phyloP scores from a whole-genome alignment of 2,329 filamentous ascomycete species.

The Biscogniauxia mediterranea region DNA sequence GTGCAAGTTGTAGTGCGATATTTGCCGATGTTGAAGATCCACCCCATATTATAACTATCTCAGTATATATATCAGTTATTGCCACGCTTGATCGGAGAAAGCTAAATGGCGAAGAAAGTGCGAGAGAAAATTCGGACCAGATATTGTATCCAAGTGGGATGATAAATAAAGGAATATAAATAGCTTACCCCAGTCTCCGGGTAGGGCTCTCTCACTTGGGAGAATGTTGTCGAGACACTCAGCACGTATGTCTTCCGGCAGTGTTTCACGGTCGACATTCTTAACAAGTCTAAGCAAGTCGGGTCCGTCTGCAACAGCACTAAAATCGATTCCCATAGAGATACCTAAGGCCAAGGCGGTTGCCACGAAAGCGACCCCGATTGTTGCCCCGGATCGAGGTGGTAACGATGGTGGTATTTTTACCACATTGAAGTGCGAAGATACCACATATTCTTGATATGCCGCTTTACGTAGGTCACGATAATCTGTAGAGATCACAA shows the following conservation, averaged over 20 bases:
- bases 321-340: constrained; percentile 68
- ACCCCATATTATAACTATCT: constrained; percentile 68
- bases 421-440: constrained; percentile 63
- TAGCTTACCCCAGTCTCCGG: constrained; percentile 56
- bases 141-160: too few species aligned
- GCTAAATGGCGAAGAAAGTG: background rate
- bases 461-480: constrained; percentile 69
- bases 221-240: constrained; percentile 61
- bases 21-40: constrained; percentile 70
- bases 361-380: constrained; percentile 72
- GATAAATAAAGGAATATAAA: background rate
- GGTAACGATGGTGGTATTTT: constrained; percentile 55
- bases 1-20: constrained; percentile 65
- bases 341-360: constrained; percentile 65
- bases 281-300: constrained; percentile 55
- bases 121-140: background rate
- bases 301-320: constrained; percentile 49
- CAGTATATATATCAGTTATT: background rate
- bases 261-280: constrained; percentile 40
- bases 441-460: constrained; percentile 68
- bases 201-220: constrained; percentile 50
- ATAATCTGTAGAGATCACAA: constrained; percentile 73
- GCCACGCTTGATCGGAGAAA: background rate
- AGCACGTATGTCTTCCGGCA: constrained; percentile 60
- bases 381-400: constrained; percentile 55